Percentiles rank a stretch among this genome's conserved stretches.
phyloP scores from a whole-genome alignment of 768 basidiomycete genomes.

The Pulveroboletus sp. region DNA sequence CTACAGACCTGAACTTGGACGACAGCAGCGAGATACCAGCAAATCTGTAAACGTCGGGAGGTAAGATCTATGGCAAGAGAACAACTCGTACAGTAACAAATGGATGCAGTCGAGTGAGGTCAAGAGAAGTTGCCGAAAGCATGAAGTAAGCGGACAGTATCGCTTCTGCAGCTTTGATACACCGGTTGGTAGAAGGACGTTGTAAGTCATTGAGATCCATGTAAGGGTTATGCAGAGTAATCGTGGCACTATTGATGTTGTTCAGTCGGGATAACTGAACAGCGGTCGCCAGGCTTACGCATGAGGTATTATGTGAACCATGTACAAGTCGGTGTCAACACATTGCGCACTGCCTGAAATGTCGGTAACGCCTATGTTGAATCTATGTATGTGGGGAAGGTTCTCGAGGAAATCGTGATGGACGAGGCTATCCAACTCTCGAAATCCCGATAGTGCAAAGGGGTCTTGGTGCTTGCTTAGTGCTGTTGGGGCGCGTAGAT shows the following conservation, averaged over 20 bases:
- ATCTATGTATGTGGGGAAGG: constrained; percentile 64
- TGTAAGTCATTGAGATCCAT: constrained; percentile 67
- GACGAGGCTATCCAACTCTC: constrained; percentile 66
- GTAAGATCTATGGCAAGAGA: constrained; percentile 6
- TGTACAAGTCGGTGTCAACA: constrained; percentile 79
- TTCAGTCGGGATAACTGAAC: constrained; percentile 6
- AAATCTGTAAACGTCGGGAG: constrained; percentile 50
- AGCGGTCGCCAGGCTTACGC: constrained; percentile 49
- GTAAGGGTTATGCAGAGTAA: constrained; percentile 83
- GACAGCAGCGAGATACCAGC: constrained; percentile 88
- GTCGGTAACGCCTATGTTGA: constrained; percentile 59
- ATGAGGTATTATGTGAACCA: constrained; percentile 83
- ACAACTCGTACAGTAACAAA: constrained; percentile 65
- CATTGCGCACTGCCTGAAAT: constrained; percentile 49
- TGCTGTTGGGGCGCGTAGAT: constrained; percentile 60
- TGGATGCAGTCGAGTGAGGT: constrained; percentile 75
- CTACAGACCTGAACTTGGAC: constrained; percentile 85
- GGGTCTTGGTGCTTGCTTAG: constrained; percentile 73
- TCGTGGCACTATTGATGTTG: constrained; percentile 58
- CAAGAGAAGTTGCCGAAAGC: constrained; percentile 77
- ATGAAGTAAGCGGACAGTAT: constrained; percentile 75
- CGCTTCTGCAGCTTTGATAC: constrained; percentile 67
- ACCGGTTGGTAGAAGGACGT: constrained; percentile 63
- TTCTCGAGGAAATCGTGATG: constrained; percentile 63
- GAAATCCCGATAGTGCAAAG: constrained; percentile 61